phyloP scores from a whole-genome alignment of 2,329 filamentous ascomycete genomes.

The Pezicula neosporulosa region DNA sequence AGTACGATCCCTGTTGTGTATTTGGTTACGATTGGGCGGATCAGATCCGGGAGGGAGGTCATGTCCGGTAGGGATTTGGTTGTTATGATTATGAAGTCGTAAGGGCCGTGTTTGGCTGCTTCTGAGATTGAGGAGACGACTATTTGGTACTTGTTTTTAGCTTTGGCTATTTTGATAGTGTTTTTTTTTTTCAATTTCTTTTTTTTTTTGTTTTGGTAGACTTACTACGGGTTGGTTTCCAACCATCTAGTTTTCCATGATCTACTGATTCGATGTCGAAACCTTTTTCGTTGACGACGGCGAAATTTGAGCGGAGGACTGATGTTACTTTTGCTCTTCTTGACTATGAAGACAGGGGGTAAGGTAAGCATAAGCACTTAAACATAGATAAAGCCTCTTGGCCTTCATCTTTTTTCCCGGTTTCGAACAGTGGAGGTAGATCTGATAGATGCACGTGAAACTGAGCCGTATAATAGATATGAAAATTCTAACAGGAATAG shows the following conservation, averaged over 20 bases:
- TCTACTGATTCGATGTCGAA: slow-evolving; percentile 10
- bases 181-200: no score
- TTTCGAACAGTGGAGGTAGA: no score
- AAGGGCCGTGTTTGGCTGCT: neutral
- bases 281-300: slow-evolving; percentile 5
- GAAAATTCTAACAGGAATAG: no score
- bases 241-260: slow-evolving; percentile 6
- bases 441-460: no score
- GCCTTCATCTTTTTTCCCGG: no score
- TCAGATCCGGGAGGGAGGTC: neutral
- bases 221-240: slow-evolving; percentile 6
- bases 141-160: neutral
- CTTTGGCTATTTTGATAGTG: no score
- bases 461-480: no score
- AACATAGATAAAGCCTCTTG: no score
- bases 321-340: slow-evolving; percentile 5
- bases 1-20: slow-evolving; percentile 4
- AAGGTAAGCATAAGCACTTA: no score
- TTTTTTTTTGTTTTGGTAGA: no score
- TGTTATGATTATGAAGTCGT: slow-evolving; percentile 6
- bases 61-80: slow-evolving; percentile 6
- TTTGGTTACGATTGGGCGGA: slow-evolving; percentile 4
- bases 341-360: no score
- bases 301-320: slow-evolving; percentile 8
- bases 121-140: neutral